These are phyloP conservation scores for Alternaria ventricosa DNA, from an alignment of 2,329 filamentous ascomycete species.

Conservation along the genomic window DNA sequence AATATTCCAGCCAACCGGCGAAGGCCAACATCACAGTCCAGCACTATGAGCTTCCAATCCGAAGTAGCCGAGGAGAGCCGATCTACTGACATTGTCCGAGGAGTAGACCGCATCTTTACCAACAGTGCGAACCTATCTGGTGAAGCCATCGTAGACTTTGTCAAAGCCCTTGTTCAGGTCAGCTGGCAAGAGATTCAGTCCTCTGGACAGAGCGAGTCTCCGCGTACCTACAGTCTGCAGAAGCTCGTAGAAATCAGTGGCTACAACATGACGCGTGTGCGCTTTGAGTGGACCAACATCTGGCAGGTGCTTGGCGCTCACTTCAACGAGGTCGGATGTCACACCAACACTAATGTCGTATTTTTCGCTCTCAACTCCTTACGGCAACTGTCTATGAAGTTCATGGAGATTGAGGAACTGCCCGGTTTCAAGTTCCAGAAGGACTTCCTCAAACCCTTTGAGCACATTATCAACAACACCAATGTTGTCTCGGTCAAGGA, in stretches of 20 bases:
- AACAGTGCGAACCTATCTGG: slow-evolving; percentile 93
- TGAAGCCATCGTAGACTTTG: slow-evolving; percentile 95
- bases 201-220: slow-evolving; percentile 92
- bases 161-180: slow-evolving; percentile 88
- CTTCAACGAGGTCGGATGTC: slow-evolving; percentile 97
- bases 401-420: slow-evolving; percentile 97
- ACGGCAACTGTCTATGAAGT: slow-evolving; percentile 95
- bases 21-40: slow-evolving; percentile 54
- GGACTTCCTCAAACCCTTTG: slow-evolving; percentile 97
- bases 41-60: slow-evolving; percentile 62
- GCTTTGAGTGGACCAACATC: slow-evolving; percentile 97
- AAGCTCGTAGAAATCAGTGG: slow-evolving; percentile 99
- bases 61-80: slow-evolving; percentile 92
- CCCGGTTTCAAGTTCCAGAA: slow-evolving; percentile 99
- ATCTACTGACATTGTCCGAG: slow-evolving; percentile 90
- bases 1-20: slow-evolving; percentile 63
- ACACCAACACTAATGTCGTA: slow-evolving; percentile 94
- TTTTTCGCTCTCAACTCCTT: slow-evolving; percentile 97
- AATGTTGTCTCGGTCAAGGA: slow-evolving; percentile 93
- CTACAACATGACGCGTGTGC: slow-evolving; percentile 98
- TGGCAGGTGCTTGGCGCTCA: slow-evolving; percentile 98
- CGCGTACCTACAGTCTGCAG: slow-evolving; percentile 94
- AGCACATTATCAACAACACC: slow-evolving; percentile 95
- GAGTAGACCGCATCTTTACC: slow-evolving; percentile 94
- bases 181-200: slow-evolving; percentile 99